These are phyloP conservation scores for Datura wrightii DNA, from an alignment of 257 asterid genomes.

Conservation along the genomic window DNA sequence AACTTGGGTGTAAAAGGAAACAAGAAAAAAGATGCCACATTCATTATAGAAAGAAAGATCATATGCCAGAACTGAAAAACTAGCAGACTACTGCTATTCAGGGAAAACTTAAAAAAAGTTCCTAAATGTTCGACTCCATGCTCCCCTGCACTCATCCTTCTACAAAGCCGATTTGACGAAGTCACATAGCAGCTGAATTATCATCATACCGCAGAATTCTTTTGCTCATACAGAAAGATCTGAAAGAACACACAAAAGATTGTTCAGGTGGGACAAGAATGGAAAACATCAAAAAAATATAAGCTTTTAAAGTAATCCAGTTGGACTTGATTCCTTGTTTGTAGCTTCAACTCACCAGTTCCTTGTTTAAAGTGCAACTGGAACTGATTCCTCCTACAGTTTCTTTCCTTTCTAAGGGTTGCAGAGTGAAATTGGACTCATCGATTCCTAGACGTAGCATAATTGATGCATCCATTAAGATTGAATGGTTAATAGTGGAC, in stretches of 20 bases:
- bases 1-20: neutral
- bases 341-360: conserved; percentile 37
- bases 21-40: neutral
- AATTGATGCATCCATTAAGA: conserved; percentile 18
- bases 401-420: conserved; percentile 38
- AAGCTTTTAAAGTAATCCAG: neutral
- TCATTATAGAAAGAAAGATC: neutral
- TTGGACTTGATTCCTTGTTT: neutral
- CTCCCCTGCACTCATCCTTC: conserved; percentile 21
- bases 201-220: neutral
- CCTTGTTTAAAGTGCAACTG: conserved; percentile 25
- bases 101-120: neutral
- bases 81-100: neutral
- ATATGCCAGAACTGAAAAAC: neutral
- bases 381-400: conserved; percentile 30
- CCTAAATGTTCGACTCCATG: neutral
- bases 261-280: neutral
- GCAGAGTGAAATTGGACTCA: conserved; percentile 29
- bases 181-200: neutral
- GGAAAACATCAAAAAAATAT: neutral
- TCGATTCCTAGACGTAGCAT: neutral
- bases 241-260: conserved; percentile 19
- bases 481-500: conserved; percentile 21
- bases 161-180: neutral
- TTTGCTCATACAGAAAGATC: conserved; percentile 38